phyloP scores from a whole-genome alignment of 106 monocot species.

The Dioscorea alata region DNA sequence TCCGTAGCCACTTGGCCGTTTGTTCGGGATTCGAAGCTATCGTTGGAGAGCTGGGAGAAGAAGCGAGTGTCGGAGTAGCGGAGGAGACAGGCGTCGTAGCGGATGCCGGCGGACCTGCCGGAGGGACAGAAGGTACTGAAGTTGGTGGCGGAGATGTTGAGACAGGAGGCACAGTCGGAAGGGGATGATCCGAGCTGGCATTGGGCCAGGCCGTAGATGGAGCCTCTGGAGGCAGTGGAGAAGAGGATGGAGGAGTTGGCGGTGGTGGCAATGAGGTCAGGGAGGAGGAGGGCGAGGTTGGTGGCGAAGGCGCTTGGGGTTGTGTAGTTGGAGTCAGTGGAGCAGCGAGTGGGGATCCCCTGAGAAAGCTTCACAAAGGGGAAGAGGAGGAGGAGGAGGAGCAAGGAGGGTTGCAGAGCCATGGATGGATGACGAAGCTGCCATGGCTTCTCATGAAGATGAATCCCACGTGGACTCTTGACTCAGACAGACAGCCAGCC shows the following conservation, averaged over 20 bases:
- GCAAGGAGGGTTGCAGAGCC: no score
- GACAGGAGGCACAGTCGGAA: not conserved
- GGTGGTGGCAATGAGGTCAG: not conserved
- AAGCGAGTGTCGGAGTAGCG: not conserved
- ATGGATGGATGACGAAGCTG: no score
- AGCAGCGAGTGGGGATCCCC: not conserved
- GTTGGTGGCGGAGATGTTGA: not conserved
- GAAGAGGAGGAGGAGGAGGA: no score
- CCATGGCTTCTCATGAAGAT: no score
- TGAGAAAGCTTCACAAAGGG: no score
- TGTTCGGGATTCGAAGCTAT: not conserved
- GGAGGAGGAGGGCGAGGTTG: not conserved
- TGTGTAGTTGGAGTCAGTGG: not conserved
- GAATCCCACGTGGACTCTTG: no score
- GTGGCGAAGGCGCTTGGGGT: not conserved
- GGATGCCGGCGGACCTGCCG: not conserved
- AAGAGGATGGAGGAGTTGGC: not conserved
- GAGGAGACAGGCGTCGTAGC: not conserved
- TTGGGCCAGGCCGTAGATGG: not conserved
- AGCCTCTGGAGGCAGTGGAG: not conserved
- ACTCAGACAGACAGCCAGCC: no score
- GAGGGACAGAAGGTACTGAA: not conserved
- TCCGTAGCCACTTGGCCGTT: not conserved
- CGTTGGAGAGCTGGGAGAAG: not conserved
- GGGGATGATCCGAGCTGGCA: not conserved